Evolutionary conservation across 202 grass and related monocot genomes (phyloP).

Genomic region (Digitaria exilis): DNA sequence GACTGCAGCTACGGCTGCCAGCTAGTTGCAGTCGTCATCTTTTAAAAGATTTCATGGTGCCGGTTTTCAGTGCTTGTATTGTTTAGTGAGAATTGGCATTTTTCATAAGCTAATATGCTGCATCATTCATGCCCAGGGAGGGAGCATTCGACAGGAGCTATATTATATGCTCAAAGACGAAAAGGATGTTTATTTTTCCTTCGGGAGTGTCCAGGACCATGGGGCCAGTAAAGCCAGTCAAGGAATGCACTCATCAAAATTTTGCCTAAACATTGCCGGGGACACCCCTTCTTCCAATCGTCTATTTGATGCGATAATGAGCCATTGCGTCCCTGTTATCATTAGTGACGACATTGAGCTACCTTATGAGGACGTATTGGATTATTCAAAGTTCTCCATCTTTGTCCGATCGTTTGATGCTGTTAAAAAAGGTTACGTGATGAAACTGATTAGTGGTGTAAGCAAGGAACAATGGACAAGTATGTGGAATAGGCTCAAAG

Average conservation of each 20-base stretch:
- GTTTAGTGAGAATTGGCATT: not conserved
- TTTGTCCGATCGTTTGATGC: conserved; percentile 79
- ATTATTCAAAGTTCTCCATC: conserved; percentile 89
- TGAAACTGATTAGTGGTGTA: conserved; percentile 62
- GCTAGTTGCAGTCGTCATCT: not conserved
- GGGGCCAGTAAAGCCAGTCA: conserved; percentile 84
- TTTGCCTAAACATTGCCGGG: conserved; percentile 82
- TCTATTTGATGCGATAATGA: conserved; percentile 75
- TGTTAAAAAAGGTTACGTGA: conserved; percentile 78
- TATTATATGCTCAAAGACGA: conserved; percentile 75
- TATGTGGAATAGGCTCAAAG: conserved; percentile 89
- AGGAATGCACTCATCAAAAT: conserved; percentile 74
- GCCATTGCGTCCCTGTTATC: conserved; percentile 82
- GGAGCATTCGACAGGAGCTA: conserved; percentile 72
- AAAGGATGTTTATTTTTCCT: conserved; percentile 70
- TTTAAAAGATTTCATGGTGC: not conserved
- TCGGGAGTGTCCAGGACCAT: conserved; percentile 73
- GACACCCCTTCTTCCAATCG: conserved; percentile 91
- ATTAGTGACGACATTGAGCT: conserved; percentile 69
- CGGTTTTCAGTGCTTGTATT: not conserved
- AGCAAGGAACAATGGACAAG: conserved; percentile 66
- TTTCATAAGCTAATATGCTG: conserved; percentile 12
- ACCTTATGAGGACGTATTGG: conserved; percentile 70
- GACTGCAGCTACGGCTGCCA: not conserved
- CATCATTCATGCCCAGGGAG: conserved; percentile 52